These are phyloP conservation scores for Sphagnum contortum DNA, from an alignment of 225 moss, liverwort and hornwort species.

Conservation along the genomic window DNA sequence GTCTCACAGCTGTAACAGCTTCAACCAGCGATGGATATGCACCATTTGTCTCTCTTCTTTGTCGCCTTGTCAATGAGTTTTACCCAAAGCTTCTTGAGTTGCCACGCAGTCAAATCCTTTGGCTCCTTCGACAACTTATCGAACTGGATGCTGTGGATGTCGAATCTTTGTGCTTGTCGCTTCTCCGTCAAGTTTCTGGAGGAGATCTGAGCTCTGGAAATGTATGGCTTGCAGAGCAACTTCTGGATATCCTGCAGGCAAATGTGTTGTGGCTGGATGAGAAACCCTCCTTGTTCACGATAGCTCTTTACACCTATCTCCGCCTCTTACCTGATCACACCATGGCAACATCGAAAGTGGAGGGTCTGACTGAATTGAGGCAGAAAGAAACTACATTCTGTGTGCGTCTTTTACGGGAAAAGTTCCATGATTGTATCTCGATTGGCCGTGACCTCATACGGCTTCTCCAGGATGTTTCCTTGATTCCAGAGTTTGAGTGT, in stretches of 20 bases:
- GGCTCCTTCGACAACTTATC: constrained; percentile 89
- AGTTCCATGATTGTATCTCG: constrained; percentile 84
- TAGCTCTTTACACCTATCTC: constrained; percentile 86
- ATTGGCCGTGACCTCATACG: constrained; percentile 92
- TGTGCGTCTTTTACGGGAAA: constrained; percentile 73
- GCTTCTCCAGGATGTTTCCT: constrained; percentile 89
- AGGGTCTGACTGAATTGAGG: constrained; percentile 60
- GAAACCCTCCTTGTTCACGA: constrained; percentile 68
- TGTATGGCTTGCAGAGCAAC: constrained; percentile 82
- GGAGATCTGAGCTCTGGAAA: constrained; percentile 84
- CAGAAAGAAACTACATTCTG: constrained; percentile 86
- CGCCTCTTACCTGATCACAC: constrained; percentile 86
- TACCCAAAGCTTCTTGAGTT: constrained; percentile 84
- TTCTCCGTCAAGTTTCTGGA: constrained; percentile 86
- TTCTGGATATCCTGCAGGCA: constrained; percentile 76
- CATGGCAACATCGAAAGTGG: constrained; percentile 38
- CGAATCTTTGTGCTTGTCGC: constrained; percentile 61
- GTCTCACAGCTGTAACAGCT: constrained; percentile 78
- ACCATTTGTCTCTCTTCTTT: constrained; percentile 68
- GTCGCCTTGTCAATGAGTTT: constrained; percentile 84
- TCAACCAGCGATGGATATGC: constrained; percentile 89
- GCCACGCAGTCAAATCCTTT: constrained; percentile 74
- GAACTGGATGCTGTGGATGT: constrained; percentile 73
- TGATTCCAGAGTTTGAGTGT: constrained; percentile 81
- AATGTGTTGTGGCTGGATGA: constrained; percentile 73